A percentile compares a stretch with the other conserved stretches of the same genome.
Evolutionary conservation across 2,329 filamentous ascomycete species (phyloP).

Genomic region (Hypoxylon sp.): DNA sequence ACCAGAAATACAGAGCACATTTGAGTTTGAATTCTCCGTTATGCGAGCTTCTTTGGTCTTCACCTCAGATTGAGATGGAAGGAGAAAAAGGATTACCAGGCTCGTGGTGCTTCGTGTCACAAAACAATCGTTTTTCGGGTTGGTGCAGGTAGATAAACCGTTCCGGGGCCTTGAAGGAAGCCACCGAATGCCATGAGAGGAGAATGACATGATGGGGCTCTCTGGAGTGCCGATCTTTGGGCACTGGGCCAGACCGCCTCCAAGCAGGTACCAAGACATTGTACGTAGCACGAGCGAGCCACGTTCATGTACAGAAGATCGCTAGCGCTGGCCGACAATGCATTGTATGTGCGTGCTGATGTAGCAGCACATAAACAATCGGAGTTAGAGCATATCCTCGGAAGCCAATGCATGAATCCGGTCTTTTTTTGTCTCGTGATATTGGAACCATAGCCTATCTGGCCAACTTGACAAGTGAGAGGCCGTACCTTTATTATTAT

Average conservation of each 20-base stretch:
- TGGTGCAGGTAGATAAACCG: conserved; percentile 31
- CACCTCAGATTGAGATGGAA: background rate
- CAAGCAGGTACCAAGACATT: conserved; percentile 40
- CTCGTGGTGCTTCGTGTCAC: conserved; percentile 26
- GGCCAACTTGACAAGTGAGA: conserved; percentile 10
- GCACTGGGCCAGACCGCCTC: conserved; percentile 43
- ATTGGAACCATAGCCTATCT: conserved; percentile 23
- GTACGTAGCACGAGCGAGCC: conserved; percentile 40
- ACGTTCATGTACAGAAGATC: conserved; percentile 40
- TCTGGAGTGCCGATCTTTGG: conserved; percentile 44
- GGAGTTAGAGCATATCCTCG: conserved; percentile 13
- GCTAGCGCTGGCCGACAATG: conserved; percentile 36
- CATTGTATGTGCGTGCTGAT: conserved; percentile 30
- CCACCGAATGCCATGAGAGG: conserved; percentile 42
- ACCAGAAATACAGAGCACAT: background rate
- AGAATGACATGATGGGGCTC: conserved; percentile 40
- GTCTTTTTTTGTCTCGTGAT: conserved; percentile 7
- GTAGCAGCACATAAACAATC: conserved; percentile 18
- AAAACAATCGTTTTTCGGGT: conserved; percentile 37
- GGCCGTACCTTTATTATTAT: conserved; percentile 14
- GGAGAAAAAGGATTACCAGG: background rate
- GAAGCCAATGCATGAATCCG: conserved; percentile 26
- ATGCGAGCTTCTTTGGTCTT: conserved; percentile 3
- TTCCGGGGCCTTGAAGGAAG: conserved; percentile 26
- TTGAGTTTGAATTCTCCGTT: conserved; percentile 2